Conservation (phyloP, 2,329 filamentous ascomycete species). For the Amylocarpus encephaloides region DNA sequence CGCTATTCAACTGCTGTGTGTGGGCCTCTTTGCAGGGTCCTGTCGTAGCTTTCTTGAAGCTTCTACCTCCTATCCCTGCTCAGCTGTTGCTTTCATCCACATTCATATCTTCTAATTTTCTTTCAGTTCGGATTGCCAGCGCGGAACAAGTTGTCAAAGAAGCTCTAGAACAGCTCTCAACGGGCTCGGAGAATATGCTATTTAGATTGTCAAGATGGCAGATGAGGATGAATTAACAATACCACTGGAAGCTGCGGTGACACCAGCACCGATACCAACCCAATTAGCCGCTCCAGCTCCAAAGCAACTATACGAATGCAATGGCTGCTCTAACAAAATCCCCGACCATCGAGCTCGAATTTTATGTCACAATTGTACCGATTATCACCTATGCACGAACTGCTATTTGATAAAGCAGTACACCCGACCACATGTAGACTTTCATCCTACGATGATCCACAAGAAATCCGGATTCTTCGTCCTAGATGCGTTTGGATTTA, state of each 20-base stretch:
- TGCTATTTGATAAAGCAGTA: conserved; percentile 22
- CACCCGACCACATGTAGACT: conserved; percentile 11
- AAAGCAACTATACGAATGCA: conserved; percentile 5
- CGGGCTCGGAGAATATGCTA: no score
- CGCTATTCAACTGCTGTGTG: no score
- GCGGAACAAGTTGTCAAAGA: no score
- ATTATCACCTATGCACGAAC: conserved; percentile 24
- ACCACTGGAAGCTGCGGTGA: not conserved
- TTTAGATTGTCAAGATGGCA: no score
- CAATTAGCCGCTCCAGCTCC: not conserved
- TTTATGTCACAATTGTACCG: conserved; percentile 6
- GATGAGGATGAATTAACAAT: no score
- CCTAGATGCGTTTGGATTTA: conserved; percentile 12
- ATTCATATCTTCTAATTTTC: no score
- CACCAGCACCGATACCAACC: not conserved
- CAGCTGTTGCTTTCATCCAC: no score
- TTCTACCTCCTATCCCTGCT: no score
- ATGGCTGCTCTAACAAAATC: conserved; percentile 5
- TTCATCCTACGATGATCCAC: conserved; percentile 17
- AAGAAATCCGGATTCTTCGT: conserved; percentile 18
- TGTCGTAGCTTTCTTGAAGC: no score
- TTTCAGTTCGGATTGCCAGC: no score
- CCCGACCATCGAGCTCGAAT: conserved; percentile 5
- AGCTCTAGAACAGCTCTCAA: no score
- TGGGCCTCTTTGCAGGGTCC: no score